Conservation (phyloP, 2,329 filamentous ascomycete species). For the Paradendryphiella salina region DNA sequence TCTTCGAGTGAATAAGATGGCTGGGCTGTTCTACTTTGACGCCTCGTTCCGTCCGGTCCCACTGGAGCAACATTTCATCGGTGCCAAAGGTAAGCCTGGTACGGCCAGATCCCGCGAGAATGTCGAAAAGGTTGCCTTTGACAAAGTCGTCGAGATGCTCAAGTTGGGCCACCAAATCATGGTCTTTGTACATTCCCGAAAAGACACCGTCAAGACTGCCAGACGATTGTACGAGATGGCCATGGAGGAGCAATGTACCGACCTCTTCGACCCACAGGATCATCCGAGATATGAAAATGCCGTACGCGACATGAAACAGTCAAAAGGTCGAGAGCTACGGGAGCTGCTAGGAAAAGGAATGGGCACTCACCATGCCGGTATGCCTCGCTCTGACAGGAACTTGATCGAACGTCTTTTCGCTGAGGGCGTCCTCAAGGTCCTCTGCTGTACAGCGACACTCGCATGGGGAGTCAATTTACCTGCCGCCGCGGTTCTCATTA, state of each 20-base stretch:
- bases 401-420: conserved; percentile 91
- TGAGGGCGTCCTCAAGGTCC: conserved; percentile 90
- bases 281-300: conserved; percentile 82
- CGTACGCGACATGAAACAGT: conserved; percentile 80
- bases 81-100: conserved; percentile 88
- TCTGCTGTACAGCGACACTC: conserved; percentile 96
- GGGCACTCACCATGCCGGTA: conserved; percentile 94
- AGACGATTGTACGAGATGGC: conserved; percentile 86
- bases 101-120: conserved; percentile 84
- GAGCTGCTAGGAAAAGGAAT: conserved; percentile 89
- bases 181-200: conserved; percentile 97
- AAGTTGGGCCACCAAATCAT: conserved; percentile 93
- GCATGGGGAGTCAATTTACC: conserved; percentile 99
- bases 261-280: conserved; percentile 78
- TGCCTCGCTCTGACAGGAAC: conserved; percentile 92
- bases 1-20: conserved; percentile 89
- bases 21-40: conserved; percentile 96
- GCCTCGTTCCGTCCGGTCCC: conserved; percentile 94
- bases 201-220: conserved; percentile 89
- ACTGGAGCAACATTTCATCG: conserved; percentile 94
- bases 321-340: conserved; percentile 81
- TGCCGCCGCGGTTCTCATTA: conserved; percentile 95
- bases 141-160: conserved; percentile 94
- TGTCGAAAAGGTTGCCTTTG: conserved; percentile 81
- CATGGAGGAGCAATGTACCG: conserved; percentile 73